Evolutionary conservation across 768 basidiomycete genomes (phyloP), one percentile per base, ranked within the genome.

Genomic region (Lentinus tigrinus): DNA sequence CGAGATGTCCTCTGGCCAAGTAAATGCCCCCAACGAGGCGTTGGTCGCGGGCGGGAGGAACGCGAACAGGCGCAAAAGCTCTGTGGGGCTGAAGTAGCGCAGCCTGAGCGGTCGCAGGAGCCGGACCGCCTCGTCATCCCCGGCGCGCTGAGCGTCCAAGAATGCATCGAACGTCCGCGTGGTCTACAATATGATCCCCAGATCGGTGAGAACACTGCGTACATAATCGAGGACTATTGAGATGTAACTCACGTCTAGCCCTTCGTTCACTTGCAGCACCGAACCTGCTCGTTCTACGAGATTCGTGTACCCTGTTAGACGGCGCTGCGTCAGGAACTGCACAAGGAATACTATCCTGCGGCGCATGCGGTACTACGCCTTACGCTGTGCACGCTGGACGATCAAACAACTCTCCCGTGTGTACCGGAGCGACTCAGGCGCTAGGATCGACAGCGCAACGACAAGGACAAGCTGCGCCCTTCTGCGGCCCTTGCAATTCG

Each of bases 251-350:
- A 90, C 91, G 69, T 91, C 82, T 3, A 89, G 76, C 11, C 67
- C 67, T 67, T 87, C 84, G 51, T 87, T 87, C 73, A 79, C 78
- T 69, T 93, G 91, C 14, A 93, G 70, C 39, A 93, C 82, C 4
- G 91, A 93, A 5, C 91, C 91, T 4, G 88, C 73, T 23, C 91
- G 79, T 72, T 92, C 89, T 3, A 90, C 89, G 11, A 92, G 76
- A 55, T 81, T 85, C 0, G 88, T 87, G 64, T 92, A 92, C 3
- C 88, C 89, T 89, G 54, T 5, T n/a, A 27, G 49, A 6, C 42
- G 21, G 17, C 28, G 7, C n/a, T 46, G 21, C 39, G 21, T 46
- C 43, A 46, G 43, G 24, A 13, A 4, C 9, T 43, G 23, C 2
- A 19, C 2, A 19, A 17, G 42, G n/a, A 21, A 43, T n/a, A 42